These are phyloP conservation scores for Fusarium acutatum DNA, from an alignment of 2,329 filamentous ascomycete species.

Conservation along the genomic window DNA sequence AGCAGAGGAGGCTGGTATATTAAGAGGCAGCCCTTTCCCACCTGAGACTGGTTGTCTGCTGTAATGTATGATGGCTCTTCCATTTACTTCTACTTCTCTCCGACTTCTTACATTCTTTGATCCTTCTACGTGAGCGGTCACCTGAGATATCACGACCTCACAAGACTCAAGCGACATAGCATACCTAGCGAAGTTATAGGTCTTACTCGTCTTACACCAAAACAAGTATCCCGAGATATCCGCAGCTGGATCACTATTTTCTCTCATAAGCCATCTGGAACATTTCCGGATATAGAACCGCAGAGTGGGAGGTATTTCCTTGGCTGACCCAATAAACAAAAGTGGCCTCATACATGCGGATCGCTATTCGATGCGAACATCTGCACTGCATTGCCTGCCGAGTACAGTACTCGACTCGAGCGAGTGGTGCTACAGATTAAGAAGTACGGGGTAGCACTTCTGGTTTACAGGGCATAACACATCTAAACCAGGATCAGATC, in stretches of 20 bases:
- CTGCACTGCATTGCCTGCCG: slow-evolving; percentile 1
- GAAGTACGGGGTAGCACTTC: slow-evolving; percentile 19
- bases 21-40: slow-evolving; percentile 25
- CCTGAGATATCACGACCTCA: slow-evolving; percentile 26
- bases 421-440: slow-evolving; percentile 9
- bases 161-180: not conserved
- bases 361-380: slow-evolving; percentile 36
- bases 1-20: slow-evolving; percentile 8
- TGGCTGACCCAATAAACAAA: slow-evolving; percentile 15
- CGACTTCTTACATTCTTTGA: slow-evolving; percentile 8
- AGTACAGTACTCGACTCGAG: not conserved
- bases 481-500: slow-evolving; percentile 8
- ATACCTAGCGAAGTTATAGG: not conserved
- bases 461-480: not conserved
- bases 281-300: slow-evolving; percentile 19
- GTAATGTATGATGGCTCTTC: slow-evolving; percentile 22
- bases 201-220: slow-evolving; percentile 27
- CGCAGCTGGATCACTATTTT: slow-evolving; percentile 12
- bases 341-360: slow-evolving; percentile 28
- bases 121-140: slow-evolving; percentile 20
- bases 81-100: slow-evolving; percentile 7
- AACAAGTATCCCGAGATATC: slow-evolving; percentile 24
- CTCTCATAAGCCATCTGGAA: slow-evolving; percentile 25
- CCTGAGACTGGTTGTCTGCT: not conserved
- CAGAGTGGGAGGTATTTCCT: slow-evolving; percentile 2